Conservation (phyloP, 116 monocot species). For the Posidonia oceanica region DNA sequence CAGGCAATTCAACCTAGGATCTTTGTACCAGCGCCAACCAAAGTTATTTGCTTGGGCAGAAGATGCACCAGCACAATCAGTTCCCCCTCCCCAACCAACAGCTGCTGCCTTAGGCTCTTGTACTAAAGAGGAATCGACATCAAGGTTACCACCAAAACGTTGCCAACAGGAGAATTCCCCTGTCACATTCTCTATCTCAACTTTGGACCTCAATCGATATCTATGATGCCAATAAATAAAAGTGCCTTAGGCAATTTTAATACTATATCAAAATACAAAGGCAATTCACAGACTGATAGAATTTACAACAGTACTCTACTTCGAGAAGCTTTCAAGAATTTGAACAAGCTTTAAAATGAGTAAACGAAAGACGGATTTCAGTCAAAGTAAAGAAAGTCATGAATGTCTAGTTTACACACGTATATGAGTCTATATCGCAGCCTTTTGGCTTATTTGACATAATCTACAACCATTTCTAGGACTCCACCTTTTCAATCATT, state of each 20-base stretch:
- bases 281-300: too few relatives aligned
- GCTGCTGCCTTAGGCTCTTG: conserved; percentile 54
- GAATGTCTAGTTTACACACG: too few relatives aligned
- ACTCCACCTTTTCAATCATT: too few relatives aligned
- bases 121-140: conserved; percentile 5
- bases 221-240: conserved; percentile 21
- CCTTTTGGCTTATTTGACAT: too few relatives aligned
- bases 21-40: conserved; percentile 82
- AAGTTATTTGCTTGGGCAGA: conserved; percentile 40
- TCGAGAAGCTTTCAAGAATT: not conserved
- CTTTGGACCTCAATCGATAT: conserved; percentile 70
- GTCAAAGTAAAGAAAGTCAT: too few relatives aligned
- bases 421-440: too few relatives aligned
- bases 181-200: conserved; percentile 72
- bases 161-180: conserved; percentile 81
- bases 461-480: too few relatives aligned
- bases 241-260: not conserved
- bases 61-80: conserved; percentile 40
- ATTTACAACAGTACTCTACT: not conserved
- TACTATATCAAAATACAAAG: not conserved
- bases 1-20: conserved; percentile 65
- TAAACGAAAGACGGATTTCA: too few relatives aligned
- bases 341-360: not conserved
- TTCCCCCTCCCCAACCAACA: conserved; percentile 59
- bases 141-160: conserved; percentile 48